Conservation (phyloP, 2,329 filamentous ascomycete genomes). For the Metarhizium anisopliae region DNA sequence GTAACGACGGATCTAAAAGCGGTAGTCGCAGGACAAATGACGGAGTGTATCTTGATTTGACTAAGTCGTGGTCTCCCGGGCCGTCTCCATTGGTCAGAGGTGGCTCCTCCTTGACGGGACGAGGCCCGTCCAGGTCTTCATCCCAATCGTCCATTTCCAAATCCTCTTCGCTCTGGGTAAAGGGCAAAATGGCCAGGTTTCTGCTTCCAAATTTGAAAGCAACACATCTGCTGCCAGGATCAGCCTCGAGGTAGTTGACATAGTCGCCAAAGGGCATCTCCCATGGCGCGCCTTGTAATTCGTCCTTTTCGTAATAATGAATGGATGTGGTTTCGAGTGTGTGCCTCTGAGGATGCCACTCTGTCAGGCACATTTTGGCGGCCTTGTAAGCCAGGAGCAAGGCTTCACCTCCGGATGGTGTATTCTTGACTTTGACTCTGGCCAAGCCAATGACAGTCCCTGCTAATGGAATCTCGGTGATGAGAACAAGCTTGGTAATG, state of each 20-base stretch:
- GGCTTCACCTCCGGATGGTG: constrained; percentile 73
- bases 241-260: constrained; percentile 74
- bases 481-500: constrained; percentile 70
- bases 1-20: constrained; percentile 75
- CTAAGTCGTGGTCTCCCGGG: constrained; percentile 6
- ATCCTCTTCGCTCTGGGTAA: constrained; percentile 78
- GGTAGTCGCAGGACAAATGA: constrained; percentile 92
- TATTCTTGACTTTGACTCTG: constrained; percentile 62
- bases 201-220: constrained; percentile 85
- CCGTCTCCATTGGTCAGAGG: constrained; percentile 25
- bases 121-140: constrained; percentile 65
- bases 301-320: constrained; percentile 96
- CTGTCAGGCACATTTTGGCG: constrained; percentile 84
- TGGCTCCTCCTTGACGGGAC: constrained; percentile 37
- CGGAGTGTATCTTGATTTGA: constrained; percentile 62
- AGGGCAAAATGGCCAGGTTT: constrained; percentile 88
- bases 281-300: constrained; percentile 76
- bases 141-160: constrained; percentile 90
- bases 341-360: constrained; percentile 81
- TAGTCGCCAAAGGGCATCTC: constrained; percentile 65
- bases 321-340: constrained; percentile 84
- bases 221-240: constrained; percentile 87
- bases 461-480: constrained; percentile 74
- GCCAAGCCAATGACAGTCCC: constrained; percentile 79
- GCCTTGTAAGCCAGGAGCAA: constrained; percentile 79